Evolutionary conservation across 331 rosid species (phyloP), one percentile per base, ranked within the genome.

Genomic region (Saraca asoca): DNA sequence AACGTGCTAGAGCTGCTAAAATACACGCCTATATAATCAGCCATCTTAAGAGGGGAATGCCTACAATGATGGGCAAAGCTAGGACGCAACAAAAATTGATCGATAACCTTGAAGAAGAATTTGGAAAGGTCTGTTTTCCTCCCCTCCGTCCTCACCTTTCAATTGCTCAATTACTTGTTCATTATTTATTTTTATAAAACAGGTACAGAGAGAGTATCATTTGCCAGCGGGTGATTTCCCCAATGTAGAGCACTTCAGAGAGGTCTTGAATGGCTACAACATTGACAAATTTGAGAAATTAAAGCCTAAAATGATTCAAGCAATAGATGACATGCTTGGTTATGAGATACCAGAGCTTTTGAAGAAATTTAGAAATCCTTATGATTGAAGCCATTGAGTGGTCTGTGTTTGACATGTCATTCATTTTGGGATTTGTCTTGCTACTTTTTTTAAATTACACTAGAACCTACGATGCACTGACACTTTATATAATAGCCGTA

Each of bases 1-100:
- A 92, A 69, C 91, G 96, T 51, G 98, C 98, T 33, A 81, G 98
- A 82, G 91, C 94, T 46, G 96, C 95, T n/a, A 89, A 89, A 71
- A 89, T 85, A 16, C 98, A 89, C 74, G 98, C 98, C 39, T 85
- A 92, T 71, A 89, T 92, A 39, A 89, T 92, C 24, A 92, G 96
- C 52, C 98, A 92, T 58, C 93, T 92, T 16, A 89, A 81, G 80
- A 92, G 89, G 68, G 98, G 89, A 79, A 92, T 89, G 96, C 98
- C 98, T 57, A 71, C 96, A 4, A 77, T 90, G 82, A 85, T 87
- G 76, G 93, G 95, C 49, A 90, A 90, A 82, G 82, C 91, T 0
- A 90, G 87, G 78, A 41, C 85, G 49, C 97, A 90, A 55, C 90
- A 85, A 79, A 61, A 79, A 44, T 89, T 90, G 20, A 85, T 75